These are phyloP conservation scores for Solanum dulcamara DNA, from an alignment of 257 asterid species.

Conservation along the genomic window DNA sequence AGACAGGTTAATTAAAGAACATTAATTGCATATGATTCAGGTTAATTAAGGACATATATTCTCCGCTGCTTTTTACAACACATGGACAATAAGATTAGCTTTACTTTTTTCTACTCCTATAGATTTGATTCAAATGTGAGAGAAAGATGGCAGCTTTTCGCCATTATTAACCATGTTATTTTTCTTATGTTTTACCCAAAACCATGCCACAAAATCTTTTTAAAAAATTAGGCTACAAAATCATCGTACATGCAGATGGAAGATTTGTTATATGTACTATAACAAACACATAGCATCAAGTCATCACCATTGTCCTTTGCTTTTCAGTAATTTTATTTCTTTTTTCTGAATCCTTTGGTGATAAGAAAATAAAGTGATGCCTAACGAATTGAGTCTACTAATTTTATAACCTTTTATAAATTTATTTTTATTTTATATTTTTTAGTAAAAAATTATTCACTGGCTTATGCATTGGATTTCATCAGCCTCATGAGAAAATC, in stretches of 20 bases:
- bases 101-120: neutral
- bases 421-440: neutral
- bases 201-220: neutral
- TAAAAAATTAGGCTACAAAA: neutral
- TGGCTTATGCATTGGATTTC: neutral
- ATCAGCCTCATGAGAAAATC: neutral
- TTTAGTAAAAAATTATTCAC: neutral
- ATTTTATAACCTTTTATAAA: neutral
- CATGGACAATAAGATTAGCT: neutral
- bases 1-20: neutral
- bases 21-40: neutral
- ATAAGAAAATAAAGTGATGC: neutral
- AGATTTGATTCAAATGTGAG: neutral
- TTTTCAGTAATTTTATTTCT: neutral
- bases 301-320: neutral
- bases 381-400: neutral
- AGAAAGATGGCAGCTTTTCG: neutral
- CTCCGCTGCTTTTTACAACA: neutral
- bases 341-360: neutral
- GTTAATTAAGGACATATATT: neutral
- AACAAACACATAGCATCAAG: neutral
- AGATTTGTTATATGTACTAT: neutral
- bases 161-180: neutral
- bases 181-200: neutral
- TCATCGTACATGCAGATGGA: neutral